Evolutionary conservation across 306 rosid genomes (phyloP).

Genomic region (Trifolium fragiferum): DNA sequence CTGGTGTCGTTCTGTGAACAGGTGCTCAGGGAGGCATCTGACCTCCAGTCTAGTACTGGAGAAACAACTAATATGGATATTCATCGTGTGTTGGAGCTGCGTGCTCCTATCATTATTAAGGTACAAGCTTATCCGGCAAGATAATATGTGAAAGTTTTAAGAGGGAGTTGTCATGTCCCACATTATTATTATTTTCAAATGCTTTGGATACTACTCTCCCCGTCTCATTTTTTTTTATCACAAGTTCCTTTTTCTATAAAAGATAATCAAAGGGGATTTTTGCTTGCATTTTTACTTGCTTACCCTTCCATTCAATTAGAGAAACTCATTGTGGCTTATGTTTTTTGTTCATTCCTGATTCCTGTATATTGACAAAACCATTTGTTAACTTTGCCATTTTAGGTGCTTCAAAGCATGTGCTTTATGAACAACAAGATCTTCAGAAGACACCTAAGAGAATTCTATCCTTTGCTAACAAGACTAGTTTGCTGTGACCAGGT

Average conservation of each 20-base stretch:
- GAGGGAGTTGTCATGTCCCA: background rate
- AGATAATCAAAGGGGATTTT: background rate
- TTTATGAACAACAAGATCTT: conserved; percentile 85
- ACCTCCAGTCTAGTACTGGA: conserved; percentile 81
- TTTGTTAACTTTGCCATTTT: conserved; percentile 42
- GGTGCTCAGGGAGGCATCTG: conserved; percentile 95
- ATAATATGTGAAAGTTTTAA: conserved; percentile 16
- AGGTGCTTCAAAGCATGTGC: conserved; percentile 95
- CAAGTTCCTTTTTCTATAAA: conserved; percentile 23
- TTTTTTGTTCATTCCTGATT: conserved; percentile 14
- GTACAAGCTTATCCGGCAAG: conserved; percentile 47
- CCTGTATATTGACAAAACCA: conserved; percentile 29
- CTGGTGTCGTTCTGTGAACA: conserved; percentile 89
- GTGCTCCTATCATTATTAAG: conserved; percentile 91
- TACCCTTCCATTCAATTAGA: conserved; percentile 29
- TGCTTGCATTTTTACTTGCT: conserved; percentile 24
- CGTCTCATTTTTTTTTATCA: background rate
- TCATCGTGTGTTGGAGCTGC: conserved; percentile 89
- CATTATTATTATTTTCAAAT: background rate
- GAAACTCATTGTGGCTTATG: conserved; percentile 17
- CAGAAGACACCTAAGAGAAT: conserved; percentile 86
- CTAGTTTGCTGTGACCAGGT: conserved; percentile 99
- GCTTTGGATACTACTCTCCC: conserved; percentile 10
- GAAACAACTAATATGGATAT: conserved; percentile 83
- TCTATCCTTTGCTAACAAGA: conserved; percentile 92